phyloP scores from a whole-genome alignment of 768 basidiomycete genomes.

The Austroboletus festivus region DNA sequence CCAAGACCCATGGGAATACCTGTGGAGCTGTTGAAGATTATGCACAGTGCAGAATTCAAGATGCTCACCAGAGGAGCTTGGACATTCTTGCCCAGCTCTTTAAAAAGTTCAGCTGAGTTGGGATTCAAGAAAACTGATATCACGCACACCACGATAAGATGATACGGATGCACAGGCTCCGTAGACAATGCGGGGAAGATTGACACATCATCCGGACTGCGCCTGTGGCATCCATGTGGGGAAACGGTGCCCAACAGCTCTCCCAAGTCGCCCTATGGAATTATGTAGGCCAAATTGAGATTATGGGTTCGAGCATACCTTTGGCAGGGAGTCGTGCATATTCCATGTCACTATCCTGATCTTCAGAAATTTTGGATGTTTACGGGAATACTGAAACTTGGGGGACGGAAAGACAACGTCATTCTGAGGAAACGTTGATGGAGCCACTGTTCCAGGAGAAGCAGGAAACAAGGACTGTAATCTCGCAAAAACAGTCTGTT shows the following conservation, averaged over 20 bases:
- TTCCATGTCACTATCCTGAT: slow-evolving; percentile 77
- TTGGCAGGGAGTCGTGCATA: slow-evolving; percentile 81
- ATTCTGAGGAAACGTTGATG: slow-evolving; percentile 21
- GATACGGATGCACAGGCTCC: slow-evolving; percentile 65
- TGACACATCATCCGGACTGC: slow-evolving; percentile 21
- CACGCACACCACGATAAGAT: slow-evolving; percentile 73
- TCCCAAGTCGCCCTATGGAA: slow-evolving; percentile 63
- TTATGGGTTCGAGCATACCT: slow-evolving; percentile 39
- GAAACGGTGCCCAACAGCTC: slow-evolving; percentile 67
- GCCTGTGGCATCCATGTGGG: slow-evolving; percentile 32
- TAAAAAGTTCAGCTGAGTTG: slow-evolving; percentile 20
- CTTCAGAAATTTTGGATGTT: slow-evolving; percentile 50
- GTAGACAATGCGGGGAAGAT: slow-evolving; percentile 46
- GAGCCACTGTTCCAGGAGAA: slow-evolving; percentile 24
- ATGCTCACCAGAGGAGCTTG: slow-evolving; percentile 62
- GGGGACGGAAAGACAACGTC: slow-evolving; percentile 20
- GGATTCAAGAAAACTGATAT: slow-evolving; percentile 1
- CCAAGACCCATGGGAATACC: slow-evolving; percentile 78
- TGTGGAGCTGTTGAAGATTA: slow-evolving; percentile 23
- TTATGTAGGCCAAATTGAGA: slow-evolving; percentile 5
- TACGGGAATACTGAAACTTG: slow-evolving; percentile 22
- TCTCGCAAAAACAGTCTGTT: slow-evolving; percentile 45
- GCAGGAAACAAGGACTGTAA: slow-evolving; percentile 51
- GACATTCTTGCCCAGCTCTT: slow-evolving; percentile 77
- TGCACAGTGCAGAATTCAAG: neutral